A percentile compares a stretch with the other conserved stretches of the same genome.
phyloP scores from a whole-genome alignment of 1,284 basidiomycete genomes.

The Malassezia sympodialis region DNA sequence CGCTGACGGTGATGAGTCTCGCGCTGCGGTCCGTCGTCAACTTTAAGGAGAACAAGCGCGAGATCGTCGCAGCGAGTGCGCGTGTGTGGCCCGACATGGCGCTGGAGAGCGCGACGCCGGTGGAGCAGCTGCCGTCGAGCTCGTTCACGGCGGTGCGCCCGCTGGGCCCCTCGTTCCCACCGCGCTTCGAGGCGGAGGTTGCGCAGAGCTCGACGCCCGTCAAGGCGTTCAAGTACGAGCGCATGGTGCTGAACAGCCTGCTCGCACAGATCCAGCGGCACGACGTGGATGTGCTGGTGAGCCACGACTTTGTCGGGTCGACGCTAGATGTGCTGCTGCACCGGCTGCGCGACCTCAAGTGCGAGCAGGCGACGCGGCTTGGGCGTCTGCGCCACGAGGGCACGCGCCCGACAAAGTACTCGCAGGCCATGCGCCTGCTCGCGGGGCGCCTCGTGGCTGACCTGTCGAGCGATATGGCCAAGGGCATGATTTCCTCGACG shows the following conservation, averaged over 20 bases:
- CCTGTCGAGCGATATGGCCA: constrained; percentile 83
- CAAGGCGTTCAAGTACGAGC: constrained; percentile 62
- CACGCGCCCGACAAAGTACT: constrained; percentile 64
- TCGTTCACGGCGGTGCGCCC: constrained; percentile 86
- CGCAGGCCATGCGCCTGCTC: constrained; percentile 65
- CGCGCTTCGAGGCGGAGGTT: constrained; percentile 60
- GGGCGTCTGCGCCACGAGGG: constrained; percentile 60
- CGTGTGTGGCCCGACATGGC: constrained; percentile 66
- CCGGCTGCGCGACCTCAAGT: constrained; percentile 65
- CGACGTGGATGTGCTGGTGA: constrained; percentile 88
- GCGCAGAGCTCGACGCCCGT: constrained; percentile 58
- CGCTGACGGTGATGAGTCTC: constrained; percentile 80
- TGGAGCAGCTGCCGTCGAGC: constrained; percentile 61
- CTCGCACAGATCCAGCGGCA: constrained; percentile 72
- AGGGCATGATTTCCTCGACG: constrained; percentile 62
- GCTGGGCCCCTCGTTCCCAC: constrained; percentile 71
- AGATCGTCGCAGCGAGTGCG: constrained; percentile 75
- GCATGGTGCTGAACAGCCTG: constrained; percentile 71
- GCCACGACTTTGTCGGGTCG: constrained; percentile 87
- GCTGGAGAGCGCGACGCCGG: constrained; percentile 42
- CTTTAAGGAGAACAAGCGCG: constrained; percentile 82
- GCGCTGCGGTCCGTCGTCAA: constrained; percentile 86
- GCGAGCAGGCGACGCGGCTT: constrained; percentile 82
- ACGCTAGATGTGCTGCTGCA: constrained; percentile 82
- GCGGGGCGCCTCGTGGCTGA: constrained; percentile 83